phyloP scores from a whole-genome alignment of 257 asterid genomes.

The Capsicum baccatum region DNA sequence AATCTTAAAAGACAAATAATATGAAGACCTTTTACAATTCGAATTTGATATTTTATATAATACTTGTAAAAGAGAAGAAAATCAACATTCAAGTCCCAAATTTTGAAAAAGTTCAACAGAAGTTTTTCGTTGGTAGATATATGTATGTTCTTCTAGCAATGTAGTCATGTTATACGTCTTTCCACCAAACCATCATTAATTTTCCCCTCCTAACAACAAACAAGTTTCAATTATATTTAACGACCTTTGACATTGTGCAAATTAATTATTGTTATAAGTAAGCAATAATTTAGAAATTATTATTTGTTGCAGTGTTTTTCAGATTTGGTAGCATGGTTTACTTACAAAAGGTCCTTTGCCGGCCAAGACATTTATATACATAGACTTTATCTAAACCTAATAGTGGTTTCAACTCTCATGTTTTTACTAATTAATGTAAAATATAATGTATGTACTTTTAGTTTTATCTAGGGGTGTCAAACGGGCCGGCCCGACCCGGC shows the following conservation, averaged over 20 bases:
- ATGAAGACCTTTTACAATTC: background rate
- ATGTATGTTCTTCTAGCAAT: background rate
- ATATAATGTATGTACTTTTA: background rate
- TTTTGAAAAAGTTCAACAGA: background rate
- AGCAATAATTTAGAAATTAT: conserved; percentile 23
- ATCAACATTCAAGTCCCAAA: background rate
- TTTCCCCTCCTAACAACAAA: conserved; percentile 24
- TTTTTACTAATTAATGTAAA: background rate
- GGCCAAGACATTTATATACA: background rate
- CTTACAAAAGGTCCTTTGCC: background rate
- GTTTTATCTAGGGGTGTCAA: too few relatives aligned
- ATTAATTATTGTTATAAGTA: background rate
- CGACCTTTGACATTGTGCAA: conserved; percentile 34
- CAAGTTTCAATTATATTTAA: conserved; percentile 31
- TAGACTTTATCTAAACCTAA: conserved; percentile 14
- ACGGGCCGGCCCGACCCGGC: too few relatives aligned
- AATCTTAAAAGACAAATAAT: too few relatives aligned
- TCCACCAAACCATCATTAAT: conserved; percentile 38
- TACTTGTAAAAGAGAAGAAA: background rate
- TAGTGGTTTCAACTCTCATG: conserved; percentile 20
- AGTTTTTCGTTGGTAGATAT: background rate
- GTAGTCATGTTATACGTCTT: background rate
- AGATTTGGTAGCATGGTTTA: conserved; percentile 26
- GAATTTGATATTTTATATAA: background rate
- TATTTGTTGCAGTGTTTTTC: background rate